Evolutionary conservation across 78 protist species (phyloP), one percentile per base, ranked within the genome.

Genomic region (Dictyostelium intermedium): DNA sequence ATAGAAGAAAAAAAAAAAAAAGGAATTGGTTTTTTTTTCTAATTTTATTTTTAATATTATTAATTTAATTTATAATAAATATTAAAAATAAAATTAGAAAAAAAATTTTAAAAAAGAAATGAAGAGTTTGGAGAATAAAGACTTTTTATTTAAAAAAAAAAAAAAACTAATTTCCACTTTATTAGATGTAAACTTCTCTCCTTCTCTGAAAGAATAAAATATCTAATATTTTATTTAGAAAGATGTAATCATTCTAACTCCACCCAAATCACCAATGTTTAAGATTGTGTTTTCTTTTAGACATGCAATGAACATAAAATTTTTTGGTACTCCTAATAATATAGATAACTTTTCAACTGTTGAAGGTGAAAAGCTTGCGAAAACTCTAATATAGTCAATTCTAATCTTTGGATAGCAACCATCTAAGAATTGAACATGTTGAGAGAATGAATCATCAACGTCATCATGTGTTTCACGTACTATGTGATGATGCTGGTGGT

Each of bases 231-330:
- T 56, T 56, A 4, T 16, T 56, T 56, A 56, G 7, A 56, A 56
- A 56, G 66, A 56, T 56, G 87, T 43, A 72, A 91, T 70, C 79
- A 80, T 78, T 27, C 95, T n/a, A 9, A 91, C 89, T 60, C 96
- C 96, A 81, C 96, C 96, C 0, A 87, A 72, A 25, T 79, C 93
- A 41, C 93, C 85, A 35, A 94, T 50, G 2, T 50, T 20, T 11
- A 81, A 41, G 13, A 53, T 11, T 41, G 50, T 23, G 14, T 85
- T 78, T 20, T 32, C 77, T 50, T 77, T 85, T 50, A 92, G 91
- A 60, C 96, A 94, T 0, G 93, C 89, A 16, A 94, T 82, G 43
- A 94, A 94, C 91, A 86, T 83, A 53, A 94, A 94, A 80, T 94
- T 94, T 78, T 91, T 84, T 5, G 84, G 95, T 9, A 91, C 30